A percentile compares a stretch with the other conserved stretches of the same genome.
phyloP scores from a whole-genome alignment of 2,329 filamentous ascomycete genomes.

The Epicoccum nigrum region DNA sequence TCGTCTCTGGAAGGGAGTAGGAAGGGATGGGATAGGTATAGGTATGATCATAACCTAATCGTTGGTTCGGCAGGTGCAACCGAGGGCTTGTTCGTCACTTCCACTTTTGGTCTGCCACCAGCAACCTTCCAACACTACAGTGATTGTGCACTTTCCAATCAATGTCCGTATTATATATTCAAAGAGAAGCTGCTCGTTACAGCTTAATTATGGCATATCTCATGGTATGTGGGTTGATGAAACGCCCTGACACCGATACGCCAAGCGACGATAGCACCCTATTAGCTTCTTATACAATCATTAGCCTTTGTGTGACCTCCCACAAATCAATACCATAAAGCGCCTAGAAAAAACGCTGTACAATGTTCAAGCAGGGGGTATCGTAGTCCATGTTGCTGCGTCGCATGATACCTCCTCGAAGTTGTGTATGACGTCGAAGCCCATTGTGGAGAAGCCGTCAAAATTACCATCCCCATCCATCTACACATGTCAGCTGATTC shows the following conservation, averaged over 20 bases:
- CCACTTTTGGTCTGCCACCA: conserved; percentile 5
- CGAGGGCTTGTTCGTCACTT: conserved; percentile 15
- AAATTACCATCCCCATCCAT: conserved; percentile 73
- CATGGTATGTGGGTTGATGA: background rate
- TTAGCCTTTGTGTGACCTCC: conserved; percentile 9
- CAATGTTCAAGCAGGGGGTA: conserved; percentile 50
- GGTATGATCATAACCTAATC: background rate
- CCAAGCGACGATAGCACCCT: conserved; percentile 8
- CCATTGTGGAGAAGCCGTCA: conserved; percentile 78
- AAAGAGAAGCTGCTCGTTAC: background rate
- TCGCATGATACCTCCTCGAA: conserved; percentile 82
- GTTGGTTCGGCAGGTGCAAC: conserved; percentile 8
- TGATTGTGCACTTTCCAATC: too few species aligned
- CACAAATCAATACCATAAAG: conserved; percentile 7
- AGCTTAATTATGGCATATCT: background rate
- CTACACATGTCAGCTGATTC: conserved; percentile 54
- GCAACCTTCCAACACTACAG: background rate
- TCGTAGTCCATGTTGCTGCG: conserved; percentile 65
- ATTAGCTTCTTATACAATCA: conserved; percentile 2
- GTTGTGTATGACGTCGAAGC: conserved; percentile 76
- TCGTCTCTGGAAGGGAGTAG: background rate
- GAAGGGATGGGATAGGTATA: conserved; percentile 4
- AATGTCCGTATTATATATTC: too few species aligned
- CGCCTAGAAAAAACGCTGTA: background rate
- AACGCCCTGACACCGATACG: conserved; percentile 12